phyloP scores from a whole-genome alignment of 306 rosid genomes.

The Dalbergia oliveri region DNA sequence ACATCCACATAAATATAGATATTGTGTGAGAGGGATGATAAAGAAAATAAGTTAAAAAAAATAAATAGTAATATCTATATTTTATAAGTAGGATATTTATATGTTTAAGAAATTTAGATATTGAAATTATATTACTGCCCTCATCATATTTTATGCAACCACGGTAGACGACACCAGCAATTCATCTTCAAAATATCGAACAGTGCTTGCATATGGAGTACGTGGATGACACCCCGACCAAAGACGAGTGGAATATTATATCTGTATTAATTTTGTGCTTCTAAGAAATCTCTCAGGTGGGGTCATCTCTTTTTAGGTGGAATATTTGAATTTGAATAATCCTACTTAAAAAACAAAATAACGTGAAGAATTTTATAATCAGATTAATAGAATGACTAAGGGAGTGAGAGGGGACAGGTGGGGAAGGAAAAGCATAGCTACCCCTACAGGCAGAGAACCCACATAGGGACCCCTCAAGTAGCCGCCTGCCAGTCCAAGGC shows the following conservation, averaged over 20 bases:
- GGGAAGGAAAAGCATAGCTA: constrained; percentile 19
- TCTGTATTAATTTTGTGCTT: background rate
- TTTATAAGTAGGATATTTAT: too few relatives aligned
- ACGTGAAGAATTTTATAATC: too few relatives aligned
- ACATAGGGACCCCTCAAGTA: constrained; percentile 11
- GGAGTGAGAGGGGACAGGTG: constrained; percentile 19
- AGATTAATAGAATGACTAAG: too few relatives aligned
- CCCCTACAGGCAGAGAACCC: constrained; percentile 10
- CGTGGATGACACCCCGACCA: constrained; percentile 23
- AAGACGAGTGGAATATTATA: background rate
- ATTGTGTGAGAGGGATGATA: too few relatives aligned
- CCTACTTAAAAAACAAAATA: too few relatives aligned
- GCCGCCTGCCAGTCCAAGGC: constrained; percentile 18
- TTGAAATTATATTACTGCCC: too few relatives aligned
- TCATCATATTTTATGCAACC: background rate
- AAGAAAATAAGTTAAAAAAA: too few relatives aligned
- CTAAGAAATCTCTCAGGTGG: background rate
- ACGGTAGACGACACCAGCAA: background rate
- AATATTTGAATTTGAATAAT: too few relatives aligned
- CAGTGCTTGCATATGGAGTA: background rate
- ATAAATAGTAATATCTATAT: too few relatives aligned
- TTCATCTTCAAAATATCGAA: constrained; percentile 29
- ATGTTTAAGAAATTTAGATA: too few relatives aligned
- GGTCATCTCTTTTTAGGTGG: background rate
- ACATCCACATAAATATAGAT: too few relatives aligned